Conservation (phyloP, 805 yeast genomes). For the Lipomyces orientalis region DNA sequence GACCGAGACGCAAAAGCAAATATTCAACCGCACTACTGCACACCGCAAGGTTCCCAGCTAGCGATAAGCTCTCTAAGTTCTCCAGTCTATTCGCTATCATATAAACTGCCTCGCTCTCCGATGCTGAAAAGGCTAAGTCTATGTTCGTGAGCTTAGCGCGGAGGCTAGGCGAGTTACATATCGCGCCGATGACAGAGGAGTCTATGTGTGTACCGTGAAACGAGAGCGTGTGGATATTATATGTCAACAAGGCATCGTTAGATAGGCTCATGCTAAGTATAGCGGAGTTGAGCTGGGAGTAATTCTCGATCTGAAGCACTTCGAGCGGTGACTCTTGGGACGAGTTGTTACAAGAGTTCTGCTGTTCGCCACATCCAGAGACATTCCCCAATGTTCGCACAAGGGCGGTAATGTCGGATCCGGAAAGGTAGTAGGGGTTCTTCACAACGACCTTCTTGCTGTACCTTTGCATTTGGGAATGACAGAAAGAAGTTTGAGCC, state of each 20-base stretch:
- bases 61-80: conserved; percentile 4
- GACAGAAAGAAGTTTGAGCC: neutral
- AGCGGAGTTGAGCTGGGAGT: neutral
- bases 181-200: neutral
- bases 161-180: neutral
- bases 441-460: neutral
- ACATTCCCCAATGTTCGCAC: neutral
- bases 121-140: conserved; percentile 16
- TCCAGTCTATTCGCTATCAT: conserved; percentile 12
- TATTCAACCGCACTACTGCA: neutral
- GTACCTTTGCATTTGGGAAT: neutral
- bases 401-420: conserved; percentile 8
- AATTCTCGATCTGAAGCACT: conserved; percentile 13
- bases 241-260: neutral
- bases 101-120: neutral
- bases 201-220: conserved; percentile 14
- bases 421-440: conserved; percentile 14
- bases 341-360: neutral
- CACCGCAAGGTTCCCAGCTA: conserved; percentile 21
- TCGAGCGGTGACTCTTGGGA: conserved; percentile 3
- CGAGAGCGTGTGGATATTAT: neutral
- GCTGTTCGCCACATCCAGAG: neutral
- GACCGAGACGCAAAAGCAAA: conserved; percentile 7
- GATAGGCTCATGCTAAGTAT: conserved; percentile 11
- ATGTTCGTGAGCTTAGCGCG: neutral